phyloP scores from a whole-genome alignment of 805 yeast species.

The Priceomyces fermenticarens region DNA sequence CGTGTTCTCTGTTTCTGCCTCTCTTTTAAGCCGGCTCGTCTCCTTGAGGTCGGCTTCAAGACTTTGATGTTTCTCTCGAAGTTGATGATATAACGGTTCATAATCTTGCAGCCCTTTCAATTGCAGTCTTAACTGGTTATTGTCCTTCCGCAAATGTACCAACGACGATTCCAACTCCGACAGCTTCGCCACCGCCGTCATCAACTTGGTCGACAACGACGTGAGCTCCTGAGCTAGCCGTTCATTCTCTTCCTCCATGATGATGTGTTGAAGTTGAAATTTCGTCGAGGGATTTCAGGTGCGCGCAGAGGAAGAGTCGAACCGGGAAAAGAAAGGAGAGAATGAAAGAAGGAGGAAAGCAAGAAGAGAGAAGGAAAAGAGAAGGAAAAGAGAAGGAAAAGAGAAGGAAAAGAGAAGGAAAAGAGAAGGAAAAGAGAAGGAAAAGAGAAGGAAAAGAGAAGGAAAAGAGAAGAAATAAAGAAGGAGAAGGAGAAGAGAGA shows the following conservation, averaged over 20 bases:
- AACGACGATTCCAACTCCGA: constrained; percentile 52
- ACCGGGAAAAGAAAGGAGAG: background rate
- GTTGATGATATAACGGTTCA: constrained; percentile 20
- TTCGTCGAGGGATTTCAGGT: background rate
- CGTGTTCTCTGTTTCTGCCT: constrained; percentile 58
- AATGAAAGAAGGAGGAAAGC: background rate
- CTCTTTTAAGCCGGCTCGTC: constrained; percentile 29
- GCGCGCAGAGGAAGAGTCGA: background rate
- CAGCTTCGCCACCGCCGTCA: constrained; percentile 58
- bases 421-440: background rate
- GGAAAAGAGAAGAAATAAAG: too few species aligned
- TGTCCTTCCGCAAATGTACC: constrained; percentile 36
- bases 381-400: background rate
- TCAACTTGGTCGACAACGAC: constrained; percentile 54
- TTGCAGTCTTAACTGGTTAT: constrained; percentile 22
- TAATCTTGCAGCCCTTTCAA: constrained; percentile 17
- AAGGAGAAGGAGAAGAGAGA: too few species aligned
- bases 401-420: background rate
- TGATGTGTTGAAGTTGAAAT: constrained; percentile 4
- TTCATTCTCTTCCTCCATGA: constrained; percentile 13
- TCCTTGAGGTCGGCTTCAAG: constrained; percentile 21
- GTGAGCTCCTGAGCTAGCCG: constrained; percentile 56
- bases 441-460: too few species aligned
- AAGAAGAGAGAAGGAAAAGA: background rate
- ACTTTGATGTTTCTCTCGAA: constrained; percentile 29